phyloP scores from a whole-genome alignment of 768 basidiomycete genomes.

The Calocybe gangraenosa region DNA sequence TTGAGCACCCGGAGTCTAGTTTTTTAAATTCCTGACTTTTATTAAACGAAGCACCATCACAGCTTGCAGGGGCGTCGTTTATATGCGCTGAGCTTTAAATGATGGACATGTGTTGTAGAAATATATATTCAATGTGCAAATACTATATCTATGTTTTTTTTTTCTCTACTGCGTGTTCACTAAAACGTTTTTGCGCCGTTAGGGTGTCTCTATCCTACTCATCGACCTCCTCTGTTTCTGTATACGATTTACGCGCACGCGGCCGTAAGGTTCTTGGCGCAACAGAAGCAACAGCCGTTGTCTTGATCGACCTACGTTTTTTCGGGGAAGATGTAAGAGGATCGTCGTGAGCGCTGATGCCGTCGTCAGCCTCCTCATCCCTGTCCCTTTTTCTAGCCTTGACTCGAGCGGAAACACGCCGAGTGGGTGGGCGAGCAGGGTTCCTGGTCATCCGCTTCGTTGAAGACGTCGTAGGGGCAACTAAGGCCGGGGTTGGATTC shows the following conservation, averaged over 20 bases:
- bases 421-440: neutral
- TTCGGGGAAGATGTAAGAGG: slow-evolving; percentile 22
- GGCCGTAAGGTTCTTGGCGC: slow-evolving; percentile 52
- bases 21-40: neutral
- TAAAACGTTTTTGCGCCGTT: no score
- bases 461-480: slow-evolving; percentile 6
- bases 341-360: slow-evolving; percentile 13
- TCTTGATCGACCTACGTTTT: slow-evolving; percentile 24
- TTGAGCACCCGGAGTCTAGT: neutral
- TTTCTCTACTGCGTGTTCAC: no score
- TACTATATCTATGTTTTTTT: no score
- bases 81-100: no score
- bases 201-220: no score
- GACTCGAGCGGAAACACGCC: slow-evolving; percentile 7
- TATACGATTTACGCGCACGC: slow-evolving; percentile 48
- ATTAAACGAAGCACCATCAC: no score
- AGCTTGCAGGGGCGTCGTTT: no score
- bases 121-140: slow-evolving; percentile 9
- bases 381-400: slow-evolving; percentile 16
- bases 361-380: slow-evolving; percentile 15
- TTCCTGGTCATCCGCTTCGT: neutral
- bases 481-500: neutral
- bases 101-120: neutral
- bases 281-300: slow-evolving; percentile 14
- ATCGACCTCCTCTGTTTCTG: slow-evolving; percentile 43